These are phyloP conservation scores for Phialophora expanda DNA, from an alignment of 2,329 filamentous ascomycete genomes.

Conservation along the genomic window DNA sequence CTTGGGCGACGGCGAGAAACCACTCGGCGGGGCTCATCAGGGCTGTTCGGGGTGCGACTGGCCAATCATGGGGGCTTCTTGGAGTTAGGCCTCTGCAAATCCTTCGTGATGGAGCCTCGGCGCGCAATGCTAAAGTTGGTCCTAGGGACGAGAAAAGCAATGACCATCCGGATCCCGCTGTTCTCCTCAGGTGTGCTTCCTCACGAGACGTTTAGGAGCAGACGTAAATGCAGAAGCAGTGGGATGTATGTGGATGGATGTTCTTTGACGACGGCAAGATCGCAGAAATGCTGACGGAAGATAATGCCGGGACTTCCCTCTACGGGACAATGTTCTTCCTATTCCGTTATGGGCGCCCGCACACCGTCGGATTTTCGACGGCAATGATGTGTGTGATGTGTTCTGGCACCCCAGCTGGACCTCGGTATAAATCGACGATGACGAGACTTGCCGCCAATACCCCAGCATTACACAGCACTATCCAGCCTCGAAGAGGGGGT, in stretches of 20 bases:
- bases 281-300: neutral
- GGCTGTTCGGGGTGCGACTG: slow-evolving; percentile 11
- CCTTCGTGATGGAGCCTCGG: slow-evolving; percentile 20
- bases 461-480: neutral
- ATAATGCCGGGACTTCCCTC: neutral
- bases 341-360: neutral
- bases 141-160: slow-evolving; percentile 9
- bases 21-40: neutral
- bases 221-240: neutral
- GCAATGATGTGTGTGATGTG: neutral
- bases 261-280: neutral
- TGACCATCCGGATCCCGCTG: slow-evolving; percentile 1
- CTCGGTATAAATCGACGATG: neutral
- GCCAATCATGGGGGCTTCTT: slow-evolving; percentile 3
- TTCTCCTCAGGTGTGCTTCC: slow-evolving; percentile 11
- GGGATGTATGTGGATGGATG: neutral
- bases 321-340: neutral
- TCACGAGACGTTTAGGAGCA: slow-evolving; percentile 1
- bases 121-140: neutral
- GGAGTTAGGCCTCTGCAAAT: slow-evolving; percentile 12
- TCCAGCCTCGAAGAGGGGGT: neutral
- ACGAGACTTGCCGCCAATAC: neutral
- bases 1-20: slow-evolving; percentile 4
- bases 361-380: neutral
- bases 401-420: neutral